phyloP scores from a whole-genome alignment of 164 flowering plant genomes.

The Platanus orientalis region DNA sequence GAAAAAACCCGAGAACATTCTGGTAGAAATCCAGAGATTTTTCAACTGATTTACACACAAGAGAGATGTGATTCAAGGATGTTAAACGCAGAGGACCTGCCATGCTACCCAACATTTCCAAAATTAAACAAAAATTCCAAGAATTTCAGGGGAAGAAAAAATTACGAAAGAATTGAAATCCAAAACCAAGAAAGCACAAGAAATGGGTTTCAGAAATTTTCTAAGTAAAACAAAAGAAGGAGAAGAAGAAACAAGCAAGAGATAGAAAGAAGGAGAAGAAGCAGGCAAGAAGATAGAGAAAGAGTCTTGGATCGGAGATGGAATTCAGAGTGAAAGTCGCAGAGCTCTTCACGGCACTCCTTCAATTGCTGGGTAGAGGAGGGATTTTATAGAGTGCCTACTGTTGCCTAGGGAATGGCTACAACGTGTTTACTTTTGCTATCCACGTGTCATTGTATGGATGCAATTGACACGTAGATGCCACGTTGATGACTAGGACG shows the following conservation, averaged over 20 bases:
- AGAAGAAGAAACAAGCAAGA: background rate
- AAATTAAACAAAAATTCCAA: too few relatives aligned
- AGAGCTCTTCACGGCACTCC: conserved; percentile 7
- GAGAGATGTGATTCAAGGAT: conserved; percentile 74
- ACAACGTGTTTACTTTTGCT: background rate
- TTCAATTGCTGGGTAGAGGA: too few relatives aligned
- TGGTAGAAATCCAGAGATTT: conserved; percentile 60
- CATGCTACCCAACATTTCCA: conserved; percentile 13
- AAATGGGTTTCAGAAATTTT: too few relatives aligned
- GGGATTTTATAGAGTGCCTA: conserved; percentile 4
- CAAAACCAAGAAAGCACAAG: too few relatives aligned
- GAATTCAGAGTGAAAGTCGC: background rate
- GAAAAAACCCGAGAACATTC: conserved; percentile 63
- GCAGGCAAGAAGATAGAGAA: too few relatives aligned
- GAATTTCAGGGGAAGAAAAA: too few relatives aligned
- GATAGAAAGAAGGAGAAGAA: too few relatives aligned
- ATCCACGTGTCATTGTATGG: background rate
- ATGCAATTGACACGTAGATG: conserved; percentile 18
- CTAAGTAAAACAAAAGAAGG: too few relatives aligned
- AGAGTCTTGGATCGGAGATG: too few relatives aligned
- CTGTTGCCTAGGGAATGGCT: too few relatives aligned
- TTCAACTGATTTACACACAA: conserved; percentile 58
- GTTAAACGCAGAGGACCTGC: conserved; percentile 51
- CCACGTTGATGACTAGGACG: conserved; percentile 23
- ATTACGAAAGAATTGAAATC: background rate